Evolutionary conservation across 2,329 filamentous ascomycete species (phyloP).

Genomic region (Cordyceps tenuipes): DNA sequence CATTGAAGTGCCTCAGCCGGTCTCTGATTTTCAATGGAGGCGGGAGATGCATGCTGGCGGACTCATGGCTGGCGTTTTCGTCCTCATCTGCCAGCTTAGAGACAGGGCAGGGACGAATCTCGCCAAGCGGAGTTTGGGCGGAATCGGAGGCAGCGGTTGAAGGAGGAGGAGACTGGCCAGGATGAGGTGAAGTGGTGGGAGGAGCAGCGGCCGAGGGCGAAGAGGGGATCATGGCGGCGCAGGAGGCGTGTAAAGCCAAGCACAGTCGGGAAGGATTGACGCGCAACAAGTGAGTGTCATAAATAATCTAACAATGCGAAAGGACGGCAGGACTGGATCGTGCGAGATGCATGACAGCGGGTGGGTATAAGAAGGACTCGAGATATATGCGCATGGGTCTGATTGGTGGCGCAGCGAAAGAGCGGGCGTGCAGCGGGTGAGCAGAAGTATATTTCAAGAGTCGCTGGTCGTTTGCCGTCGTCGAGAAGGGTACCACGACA

Average conservation of each 20-base stretch:
- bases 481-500: not conserved
- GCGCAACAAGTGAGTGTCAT: not conserved
- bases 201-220: not conserved
- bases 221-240: constrained; percentile 1
- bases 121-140: not conserved
- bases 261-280: not conserved
- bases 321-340: not conserved
- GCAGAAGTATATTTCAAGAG: not conserved
- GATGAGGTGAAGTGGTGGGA: not conserved
- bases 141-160: not conserved
- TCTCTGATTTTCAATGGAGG: constrained; percentile 7
- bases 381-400: not conserved
- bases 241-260: not conserved
- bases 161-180: not conserved
- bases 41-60: constrained; percentile 1
- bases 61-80: constrained; percentile 6
- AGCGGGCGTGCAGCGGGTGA: not conserved
- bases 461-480: not conserved
- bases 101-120: not conserved
- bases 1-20: constrained; percentile 10
- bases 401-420: not conserved
- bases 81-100: constrained; percentile 10
- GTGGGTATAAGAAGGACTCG: not conserved
- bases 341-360: constrained; percentile 6
- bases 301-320: not conserved